Evolutionary conservation across 805 yeast genomes (phyloP), one percentile per base, ranked within the genome.

Genomic region (Lipomyces kockii): DNA sequence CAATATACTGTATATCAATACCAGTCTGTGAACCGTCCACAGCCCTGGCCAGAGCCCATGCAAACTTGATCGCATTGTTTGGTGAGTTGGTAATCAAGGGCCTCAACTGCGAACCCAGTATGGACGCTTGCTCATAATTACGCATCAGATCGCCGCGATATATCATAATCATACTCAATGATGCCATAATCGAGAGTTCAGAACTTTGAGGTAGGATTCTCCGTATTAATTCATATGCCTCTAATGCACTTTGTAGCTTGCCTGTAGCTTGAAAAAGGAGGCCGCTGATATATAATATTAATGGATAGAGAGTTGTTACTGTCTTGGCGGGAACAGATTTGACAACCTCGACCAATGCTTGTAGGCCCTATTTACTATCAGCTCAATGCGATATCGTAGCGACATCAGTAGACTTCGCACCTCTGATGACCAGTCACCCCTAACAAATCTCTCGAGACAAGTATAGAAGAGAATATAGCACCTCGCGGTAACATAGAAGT

Each of bases 231-330:
- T 39, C 32, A 34, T 52, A 70, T 7, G 64, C 56, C 35, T 69
- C 69, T 4, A 63, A 32, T 0, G 73, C 73, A 55, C 62, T 56
- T 2, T 29, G 49, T 7, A 67, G 62, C 9, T 60, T 60, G 14
- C 72, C 73, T 2, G 72, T 70, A 8, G 66, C 58, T 20, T 70
- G 73, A 49, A 68, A 69, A 43, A 68, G 68, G 39, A 69, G 9
- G 17, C 72, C 73, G 29, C 60, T 35, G 7, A 67, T 14, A 54
- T 70, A 69, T 17, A 69, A 4, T 11, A 67, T 56, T 12, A 46
- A 17, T n/a, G 72, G 66, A 35, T 58, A 65, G 2, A 62, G 17
- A 4, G 60, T 35, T 4, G 43, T 17, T 25, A 65, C 12, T 22
- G 37, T 22, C 6, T 58, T 32, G 11, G n/a, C 3, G 1, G 66